Evolutionary conservation across 1,139 yeast genomes (phyloP), one percentile per base, ranked within the genome.

Genomic region (Candida sp.): DNA sequence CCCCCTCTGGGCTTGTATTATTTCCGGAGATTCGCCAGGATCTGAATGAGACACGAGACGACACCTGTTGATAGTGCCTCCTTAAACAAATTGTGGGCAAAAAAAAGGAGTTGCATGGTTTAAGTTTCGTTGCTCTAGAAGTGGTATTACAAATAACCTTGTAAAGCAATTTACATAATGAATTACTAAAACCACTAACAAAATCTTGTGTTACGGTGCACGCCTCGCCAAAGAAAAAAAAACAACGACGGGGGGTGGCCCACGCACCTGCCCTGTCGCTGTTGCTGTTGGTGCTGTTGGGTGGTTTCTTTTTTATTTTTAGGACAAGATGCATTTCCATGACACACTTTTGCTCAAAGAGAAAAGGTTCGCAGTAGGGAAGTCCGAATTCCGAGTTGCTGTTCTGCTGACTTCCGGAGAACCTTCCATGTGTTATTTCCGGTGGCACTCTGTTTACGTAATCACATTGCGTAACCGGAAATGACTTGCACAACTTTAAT

Each of bases 81-180:
- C 17, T 17, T 17, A 17, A 17, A 17, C 17, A 17, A 17, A 17
- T 17, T 17, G 17, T 17, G 17, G 17, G 17, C 17, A 17, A 31
- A 9, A 22, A 35, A 37, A 23, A 23, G 6, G 4, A 23, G 17
- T 22, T 23, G 41, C n/a, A 23, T 3, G 7, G 6, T 25, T 37
- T 37, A 28, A n/a, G 31, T 28, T 28, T 28, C 7, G 31, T 28
- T 28, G 31, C 9, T 28, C 31, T 37, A 9, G 11, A 12, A 4
- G n/a, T 40, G 43, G 32, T 28, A 40, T 40, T 40, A 40, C 43
- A 40, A 40, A 40, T 28, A 28, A 17, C 27, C 33, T 28, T 7
- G 43, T 40, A 40, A 40, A 40, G 31, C 12, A 7, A 40, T 40
- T 40, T 40, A 40, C 43, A 40, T 40, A 40, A 40, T 40, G 34